Conservation (phyloP, 768 basidiomycete genomes). For the Paxillus ammoniavirescens region DNA sequence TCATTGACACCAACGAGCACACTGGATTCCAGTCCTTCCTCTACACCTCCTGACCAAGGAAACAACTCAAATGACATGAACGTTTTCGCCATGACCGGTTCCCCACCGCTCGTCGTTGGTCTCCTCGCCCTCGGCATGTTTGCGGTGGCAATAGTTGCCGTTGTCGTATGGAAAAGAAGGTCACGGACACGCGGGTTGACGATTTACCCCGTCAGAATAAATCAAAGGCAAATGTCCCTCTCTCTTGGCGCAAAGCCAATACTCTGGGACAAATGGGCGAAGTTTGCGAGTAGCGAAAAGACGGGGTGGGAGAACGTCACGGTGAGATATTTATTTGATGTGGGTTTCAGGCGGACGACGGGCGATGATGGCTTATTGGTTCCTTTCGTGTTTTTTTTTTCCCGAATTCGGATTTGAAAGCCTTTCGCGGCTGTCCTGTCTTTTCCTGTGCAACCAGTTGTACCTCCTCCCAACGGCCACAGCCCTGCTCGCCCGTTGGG, state of each 20-base stretch:
- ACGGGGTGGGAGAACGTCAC: conserved; percentile 40
- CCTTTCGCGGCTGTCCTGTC: conserved; percentile 24
- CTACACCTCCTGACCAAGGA: conserved; percentile 1
- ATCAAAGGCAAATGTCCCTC: not conserved
- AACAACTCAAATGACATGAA: not conserved
- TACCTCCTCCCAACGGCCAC: not conserved
- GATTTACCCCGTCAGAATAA: conserved; percentile 3
- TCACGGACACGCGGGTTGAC: conserved; percentile 11
- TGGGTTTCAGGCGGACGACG: not conserved
- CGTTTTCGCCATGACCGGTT: conserved; percentile 35
- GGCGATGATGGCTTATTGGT: conserved; percentile 3
- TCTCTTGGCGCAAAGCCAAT: conserved; percentile 33
- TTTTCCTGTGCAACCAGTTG: not conserved
- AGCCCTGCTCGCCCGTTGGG: not conserved
- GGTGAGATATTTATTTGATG: conserved; percentile 28
- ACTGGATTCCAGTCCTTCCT: not conserved
- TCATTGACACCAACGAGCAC: conserved; percentile 7
- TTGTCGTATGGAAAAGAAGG: conserved; percentile 47
- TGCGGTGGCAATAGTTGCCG: conserved; percentile 43
- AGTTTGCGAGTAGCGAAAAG: conserved; percentile 4
- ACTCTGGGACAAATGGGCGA: conserved; percentile 46
- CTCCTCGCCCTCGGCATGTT: conserved; percentile 61
- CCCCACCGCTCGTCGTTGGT: conserved; percentile 57
- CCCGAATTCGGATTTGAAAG: conserved; percentile 10
- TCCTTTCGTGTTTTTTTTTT: not conserved